phyloP scores from a whole-genome alignment of 1,139 yeast genomes.

The Wickerhamomyces sp. region DNA sequence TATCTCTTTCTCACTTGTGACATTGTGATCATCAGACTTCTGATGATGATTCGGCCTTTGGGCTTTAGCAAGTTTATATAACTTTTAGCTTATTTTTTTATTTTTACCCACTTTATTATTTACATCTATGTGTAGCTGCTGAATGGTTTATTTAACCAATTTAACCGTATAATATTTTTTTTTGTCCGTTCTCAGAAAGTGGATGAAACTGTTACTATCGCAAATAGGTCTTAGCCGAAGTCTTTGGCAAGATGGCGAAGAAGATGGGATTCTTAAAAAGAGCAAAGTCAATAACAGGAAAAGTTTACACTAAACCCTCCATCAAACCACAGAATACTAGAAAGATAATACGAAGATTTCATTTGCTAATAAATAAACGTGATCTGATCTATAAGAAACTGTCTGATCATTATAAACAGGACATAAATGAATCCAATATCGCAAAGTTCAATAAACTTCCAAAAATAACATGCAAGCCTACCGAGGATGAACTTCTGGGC shows the following conservation, averaged over 20 bases:
- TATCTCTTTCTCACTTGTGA: not conserved
- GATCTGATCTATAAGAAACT: conserved; percentile 33
- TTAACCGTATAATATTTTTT: not conserved
- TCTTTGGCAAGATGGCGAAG: conserved; percentile 9
- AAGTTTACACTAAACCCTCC: conserved; percentile 26
- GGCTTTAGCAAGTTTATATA: too few species aligned
- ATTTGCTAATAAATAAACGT: conserved; percentile 52
- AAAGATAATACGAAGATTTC: conserved; percentile 63
- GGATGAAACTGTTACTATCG: too few species aligned
- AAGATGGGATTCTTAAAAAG: conserved; percentile 25
- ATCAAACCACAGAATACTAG: conserved; percentile 68
- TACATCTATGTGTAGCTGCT: too few species aligned
- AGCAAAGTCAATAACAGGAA: conserved; percentile 35
- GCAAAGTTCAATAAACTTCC: conserved; percentile 10
- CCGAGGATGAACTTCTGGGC: conserved; percentile 18
- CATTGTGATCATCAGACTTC: not conserved
- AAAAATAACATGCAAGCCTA: conserved; percentile 12
- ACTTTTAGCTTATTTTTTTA: too few species aligned
- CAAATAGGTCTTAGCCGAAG: too few species aligned
- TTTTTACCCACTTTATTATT: too few species aligned
- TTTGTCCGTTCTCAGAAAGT: not conserved
- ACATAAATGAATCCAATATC: conserved; percentile 29
- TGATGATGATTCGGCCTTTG: not conserved
- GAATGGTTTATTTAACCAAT: too few species aligned
- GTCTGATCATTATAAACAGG: conserved; percentile 16